Base-by-base conservation (phyloP, 1,139 yeast genomes). In the Neolecta irregularis region DNA sequence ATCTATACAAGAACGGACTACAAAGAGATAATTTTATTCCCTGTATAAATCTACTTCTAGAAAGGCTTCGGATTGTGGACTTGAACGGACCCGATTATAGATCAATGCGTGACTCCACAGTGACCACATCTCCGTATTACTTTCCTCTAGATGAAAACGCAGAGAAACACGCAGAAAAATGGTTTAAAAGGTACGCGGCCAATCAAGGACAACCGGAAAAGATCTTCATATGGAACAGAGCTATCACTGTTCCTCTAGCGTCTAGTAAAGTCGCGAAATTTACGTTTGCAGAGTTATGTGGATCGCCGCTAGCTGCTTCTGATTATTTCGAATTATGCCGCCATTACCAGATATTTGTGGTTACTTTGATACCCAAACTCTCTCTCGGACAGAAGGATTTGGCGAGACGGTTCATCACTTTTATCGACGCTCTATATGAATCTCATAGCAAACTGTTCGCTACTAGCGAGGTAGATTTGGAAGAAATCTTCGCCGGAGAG, bases 401-500 rank as follows among this genome's bases (percentile, higher is more conserved):
- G 44, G 81, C 85, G 12, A 65, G 96, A 46, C 61, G 98, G 46
- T 85, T 88, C 51, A 88, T 88, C 50, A 88, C 94, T 0, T 85
- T 88, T 48, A 58, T 88, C 38, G 98, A 88, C 56, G 95, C 98
- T 0, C 88, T 88, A 1, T 88, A 88, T 54, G 96, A 88, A 54
- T 75, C 75, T 41, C 83, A 79, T 46, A 78, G 92, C 5, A 67
- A 83, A 46, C 59, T 88, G 24, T 93, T 93, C 1, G 91, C 83
- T 18, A 83, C 96, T 0, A 74, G 83, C 0, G 93, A 79, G 1
- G 81, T 81, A 6, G 75, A 81, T 25, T 88, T 85, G 53, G 72
- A 73, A 36, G 79, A 78, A 44, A 65, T 88, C 37, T 85, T 88
- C 20, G n/a, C n/a, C n/a, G n/a, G n/a, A n/a, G n/a, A n/a, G n/a